Conservation (phyloP, 2,329 filamentous ascomycete genomes). For the Microdochium nivale region DNA sequence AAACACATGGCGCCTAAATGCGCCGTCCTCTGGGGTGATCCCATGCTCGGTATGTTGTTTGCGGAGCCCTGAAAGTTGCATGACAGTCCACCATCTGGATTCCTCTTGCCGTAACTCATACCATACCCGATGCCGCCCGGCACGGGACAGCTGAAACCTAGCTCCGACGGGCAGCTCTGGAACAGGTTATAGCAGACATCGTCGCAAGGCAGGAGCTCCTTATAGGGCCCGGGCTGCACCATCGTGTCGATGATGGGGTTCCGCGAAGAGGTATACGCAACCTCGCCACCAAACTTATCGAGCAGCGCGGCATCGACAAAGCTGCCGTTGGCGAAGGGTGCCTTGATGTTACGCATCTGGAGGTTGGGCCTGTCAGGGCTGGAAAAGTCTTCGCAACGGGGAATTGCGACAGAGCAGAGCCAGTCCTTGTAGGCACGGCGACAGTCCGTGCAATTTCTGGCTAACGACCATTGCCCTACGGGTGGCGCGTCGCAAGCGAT, state of each 20-base stretch:
- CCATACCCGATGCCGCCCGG: slow-evolving; percentile 30
- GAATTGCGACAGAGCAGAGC: slow-evolving; percentile 90
- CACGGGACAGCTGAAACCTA: slow-evolving; percentile 69
- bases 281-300: slow-evolving; percentile 15
- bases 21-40: not conserved
- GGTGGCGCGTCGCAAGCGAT: slow-evolving; percentile 72
- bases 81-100: slow-evolving; percentile 19
- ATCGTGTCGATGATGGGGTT: slow-evolving; percentile 63
- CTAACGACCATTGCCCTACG: slow-evolving; percentile 74
- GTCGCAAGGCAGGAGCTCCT: slow-evolving; percentile 82
- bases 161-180: slow-evolving; percentile 68
- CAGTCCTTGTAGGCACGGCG: slow-evolving; percentile 78
- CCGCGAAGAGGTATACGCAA: slow-evolving; percentile 49
- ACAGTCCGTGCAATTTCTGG: slow-evolving; percentile 68
- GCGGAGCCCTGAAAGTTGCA: slow-evolving; percentile 57
- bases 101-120: slow-evolving; percentile 33
- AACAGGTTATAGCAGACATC: slow-evolving; percentile 83
- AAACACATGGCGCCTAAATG: not conserved
- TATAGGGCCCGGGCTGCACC: slow-evolving; percentile 81
- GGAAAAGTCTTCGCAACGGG: slow-evolving; percentile 80
- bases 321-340: slow-evolving; percentile 63
- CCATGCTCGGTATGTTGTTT: not conserved
- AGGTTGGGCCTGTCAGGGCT: slow-evolving; percentile 40
- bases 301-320: slow-evolving; percentile 29
- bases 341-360: slow-evolving; percentile 62